phyloP scores from a whole-genome alignment of 2,329 filamentous ascomycete species.

The Cordyceps javanica region DNA sequence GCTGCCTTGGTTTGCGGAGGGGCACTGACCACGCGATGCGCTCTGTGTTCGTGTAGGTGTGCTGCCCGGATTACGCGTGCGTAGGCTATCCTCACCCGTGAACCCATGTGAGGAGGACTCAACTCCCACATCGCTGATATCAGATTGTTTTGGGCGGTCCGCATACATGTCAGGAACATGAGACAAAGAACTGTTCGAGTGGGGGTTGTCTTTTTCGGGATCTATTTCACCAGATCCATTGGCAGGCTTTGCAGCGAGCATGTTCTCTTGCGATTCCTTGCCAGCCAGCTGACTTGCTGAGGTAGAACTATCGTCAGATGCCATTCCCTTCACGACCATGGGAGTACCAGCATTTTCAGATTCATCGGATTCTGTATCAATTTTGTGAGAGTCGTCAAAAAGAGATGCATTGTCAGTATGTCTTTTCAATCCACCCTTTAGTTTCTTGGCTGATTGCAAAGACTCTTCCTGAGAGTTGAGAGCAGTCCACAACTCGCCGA shows the following conservation, averaged over 20 bases:
- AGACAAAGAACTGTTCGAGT: background rate
- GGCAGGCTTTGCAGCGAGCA: background rate
- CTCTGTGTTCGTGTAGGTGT: background rate
- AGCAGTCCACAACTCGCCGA: slow-evolving; percentile 1
- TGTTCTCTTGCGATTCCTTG: background rate
- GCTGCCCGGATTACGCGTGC: background rate
- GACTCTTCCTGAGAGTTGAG: background rate
- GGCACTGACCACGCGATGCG: background rate
- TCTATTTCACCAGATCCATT: background rate
- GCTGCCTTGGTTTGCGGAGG: background rate
- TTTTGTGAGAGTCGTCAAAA: slow-evolving; percentile 1
- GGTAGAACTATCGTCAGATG: background rate
- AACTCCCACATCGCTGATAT: background rate
- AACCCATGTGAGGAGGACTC: background rate
- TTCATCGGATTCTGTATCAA: background rate
- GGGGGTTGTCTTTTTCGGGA: background rate
- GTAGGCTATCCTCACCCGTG: background rate
- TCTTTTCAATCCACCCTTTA: background rate
- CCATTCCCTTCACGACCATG: background rate
- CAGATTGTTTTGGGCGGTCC: background rate
- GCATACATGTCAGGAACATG: background rate
- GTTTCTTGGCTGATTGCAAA: background rate
- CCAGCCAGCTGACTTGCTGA: background rate
- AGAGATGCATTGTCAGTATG: background rate
- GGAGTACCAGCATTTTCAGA: background rate